phyloP scores from a whole-genome alignment of 495 filamentous ascomycete genomes.

The Penicillium nucicola region DNA sequence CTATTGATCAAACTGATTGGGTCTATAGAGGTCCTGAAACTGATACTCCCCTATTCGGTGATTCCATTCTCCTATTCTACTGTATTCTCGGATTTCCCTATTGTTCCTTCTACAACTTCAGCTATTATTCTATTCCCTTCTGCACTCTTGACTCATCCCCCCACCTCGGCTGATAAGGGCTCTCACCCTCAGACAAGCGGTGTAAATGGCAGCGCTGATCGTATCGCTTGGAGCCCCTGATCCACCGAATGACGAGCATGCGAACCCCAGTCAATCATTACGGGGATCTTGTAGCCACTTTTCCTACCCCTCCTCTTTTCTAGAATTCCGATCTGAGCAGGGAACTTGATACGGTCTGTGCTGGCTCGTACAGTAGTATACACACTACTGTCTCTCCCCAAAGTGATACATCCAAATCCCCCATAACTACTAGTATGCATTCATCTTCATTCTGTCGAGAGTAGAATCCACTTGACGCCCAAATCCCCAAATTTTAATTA shows the following conservation, averaged over 20 bases:
- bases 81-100: too few species aligned
- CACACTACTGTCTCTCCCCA: background rate
- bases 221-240: slow-evolving; percentile 25
- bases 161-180: slow-evolving; percentile 8
- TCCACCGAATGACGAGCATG: slow-evolving; percentile 32
- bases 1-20: too few species aligned
- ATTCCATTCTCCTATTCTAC: background rate
- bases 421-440: background rate
- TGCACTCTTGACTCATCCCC: background rate
- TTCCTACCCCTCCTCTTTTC: background rate
- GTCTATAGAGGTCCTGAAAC: too few species aligned
- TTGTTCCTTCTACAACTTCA: background rate
- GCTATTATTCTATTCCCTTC: background rate
- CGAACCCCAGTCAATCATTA: slow-evolving; percentile 13
- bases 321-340: slow-evolving; percentile 2
- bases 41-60: background rate
- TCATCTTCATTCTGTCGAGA: background rate
- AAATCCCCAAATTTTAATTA: slow-evolving; percentile 1
- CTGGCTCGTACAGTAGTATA: background rate
- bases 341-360: slow-evolving; percentile 5
- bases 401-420: slow-evolving; percentile 5
- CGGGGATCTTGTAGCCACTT: slow-evolving; percentile 2
- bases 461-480: slow-evolving; percentile 11
- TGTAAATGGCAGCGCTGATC: slow-evolving; percentile 27
- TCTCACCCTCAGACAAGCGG: slow-evolving; percentile 24